phyloP scores from a whole-genome alignment of 768 basidiomycete genomes.

The Suillus placidus region DNA sequence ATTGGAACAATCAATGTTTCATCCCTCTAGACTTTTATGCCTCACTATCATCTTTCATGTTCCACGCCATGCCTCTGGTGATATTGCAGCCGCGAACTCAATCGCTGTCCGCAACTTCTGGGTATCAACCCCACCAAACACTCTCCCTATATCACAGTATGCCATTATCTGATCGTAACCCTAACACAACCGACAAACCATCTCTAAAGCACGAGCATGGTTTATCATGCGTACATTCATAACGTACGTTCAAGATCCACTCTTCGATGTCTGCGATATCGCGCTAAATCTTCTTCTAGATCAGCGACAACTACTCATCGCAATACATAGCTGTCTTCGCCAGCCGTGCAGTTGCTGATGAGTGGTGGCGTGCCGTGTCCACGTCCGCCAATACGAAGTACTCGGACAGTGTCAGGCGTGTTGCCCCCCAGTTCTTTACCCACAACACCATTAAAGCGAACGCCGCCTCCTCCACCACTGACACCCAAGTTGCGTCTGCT shows the following conservation, averaged over 20 bases:
- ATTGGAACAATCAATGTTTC: neutral
- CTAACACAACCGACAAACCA: neutral
- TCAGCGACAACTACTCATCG: neutral
- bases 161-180: neutral
- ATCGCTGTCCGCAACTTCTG: neutral
- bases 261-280: neutral
- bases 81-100: neutral
- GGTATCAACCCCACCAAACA: neutral
- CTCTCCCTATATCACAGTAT: neutral
- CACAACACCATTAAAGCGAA: neutral
- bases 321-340: conserved; percentile 29
- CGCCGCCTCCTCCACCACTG: neutral
- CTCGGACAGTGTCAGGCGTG: neutral
- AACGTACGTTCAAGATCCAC: neutral
- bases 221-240: neutral
- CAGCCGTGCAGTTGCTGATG: conserved; percentile 25
- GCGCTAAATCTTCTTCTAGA: neutral
- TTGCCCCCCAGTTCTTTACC: neutral
- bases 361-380: conserved; percentile 30
- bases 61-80: neutral
- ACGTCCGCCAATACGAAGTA: conserved; percentile 12
- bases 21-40: neutral
- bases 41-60: neutral
- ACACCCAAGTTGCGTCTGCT: neutral
- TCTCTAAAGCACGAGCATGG: neutral